Evolutionary conservation across 73 alveolate genomes (phyloP).

Genomic region (Stentor coeruleus): DNA sequence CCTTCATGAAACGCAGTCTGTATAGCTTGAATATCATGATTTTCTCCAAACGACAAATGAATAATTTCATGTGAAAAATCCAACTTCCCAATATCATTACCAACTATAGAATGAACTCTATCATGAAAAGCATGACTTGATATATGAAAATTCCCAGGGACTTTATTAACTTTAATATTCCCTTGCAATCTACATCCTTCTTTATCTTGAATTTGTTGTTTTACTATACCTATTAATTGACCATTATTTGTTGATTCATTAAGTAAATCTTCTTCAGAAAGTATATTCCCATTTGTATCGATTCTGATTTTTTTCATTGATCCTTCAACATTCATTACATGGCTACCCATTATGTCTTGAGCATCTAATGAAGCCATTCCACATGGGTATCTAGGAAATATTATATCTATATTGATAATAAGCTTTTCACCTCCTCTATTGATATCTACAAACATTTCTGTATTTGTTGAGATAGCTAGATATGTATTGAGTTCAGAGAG

Average conservation of each 20-base stretch:
- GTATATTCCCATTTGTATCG: slow-evolving; percentile 42
- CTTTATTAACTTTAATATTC: slow-evolving; percentile 69
- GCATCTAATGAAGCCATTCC: slow-evolving; percentile 91
- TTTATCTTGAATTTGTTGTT: slow-evolving; percentile 30
- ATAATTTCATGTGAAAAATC: slow-evolving; percentile 84
- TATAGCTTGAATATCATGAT: slow-evolving; percentile 51
- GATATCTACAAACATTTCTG: slow-evolving; percentile 80
- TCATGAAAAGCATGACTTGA: slow-evolving; percentile 78
- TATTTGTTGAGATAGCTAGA: slow-evolving; percentile 57
- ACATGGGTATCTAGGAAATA: slow-evolving; percentile 88
- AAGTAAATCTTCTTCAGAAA: slow-evolving; percentile 58
- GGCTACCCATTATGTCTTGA: slow-evolving; percentile 97
- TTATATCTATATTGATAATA: slow-evolving; percentile 39
- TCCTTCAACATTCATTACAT: slow-evolving; percentile 74
- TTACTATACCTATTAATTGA: not conserved
- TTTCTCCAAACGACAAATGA: slow-evolving; percentile 84
- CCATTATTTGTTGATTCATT: slow-evolving; percentile 30
- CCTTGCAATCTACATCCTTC: slow-evolving; percentile 88
- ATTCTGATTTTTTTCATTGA: slow-evolving; percentile 55
- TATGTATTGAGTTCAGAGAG: slow-evolving; percentile 79
- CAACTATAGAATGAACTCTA: slow-evolving; percentile 21
- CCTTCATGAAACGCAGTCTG: slow-evolving; percentile 60
- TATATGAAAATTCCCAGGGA: slow-evolving; percentile 87
- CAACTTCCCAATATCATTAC: slow-evolving; percentile 21
- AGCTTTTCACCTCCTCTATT: slow-evolving; percentile 45